Evolutionary conservation across 306 rosid genomes (phyloP).

Genomic region (Canavalia ensiformis): DNA sequence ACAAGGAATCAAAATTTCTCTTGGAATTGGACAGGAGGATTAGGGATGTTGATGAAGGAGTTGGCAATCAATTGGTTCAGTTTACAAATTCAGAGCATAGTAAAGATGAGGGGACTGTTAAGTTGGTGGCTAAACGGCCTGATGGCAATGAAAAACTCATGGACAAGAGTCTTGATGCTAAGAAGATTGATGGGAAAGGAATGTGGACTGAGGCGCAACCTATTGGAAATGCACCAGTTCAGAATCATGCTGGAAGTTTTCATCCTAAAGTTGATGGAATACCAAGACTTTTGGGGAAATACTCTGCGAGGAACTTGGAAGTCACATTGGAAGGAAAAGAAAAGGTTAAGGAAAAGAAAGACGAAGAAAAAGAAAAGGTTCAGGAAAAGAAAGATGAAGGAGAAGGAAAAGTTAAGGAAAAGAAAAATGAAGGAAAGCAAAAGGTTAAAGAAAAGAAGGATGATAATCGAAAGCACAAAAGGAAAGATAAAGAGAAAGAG

Average conservation of each 20-base stretch:
- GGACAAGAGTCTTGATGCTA: constrained; percentile 57
- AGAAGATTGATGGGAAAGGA: constrained; percentile 58
- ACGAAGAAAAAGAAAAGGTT: constrained; percentile 55
- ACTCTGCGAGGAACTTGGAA: constrained; percentile 48
- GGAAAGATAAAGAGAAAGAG: constrained; percentile 69
- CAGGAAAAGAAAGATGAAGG: constrained; percentile 62
- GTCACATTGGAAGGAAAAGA: constrained; percentile 55
- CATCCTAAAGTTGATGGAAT: constrained; percentile 58
- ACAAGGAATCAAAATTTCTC: constrained; percentile 57
- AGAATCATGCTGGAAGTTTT: constrained; percentile 46
- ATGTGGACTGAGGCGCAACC: constrained; percentile 47
- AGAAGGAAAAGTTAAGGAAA: constrained; percentile 75
- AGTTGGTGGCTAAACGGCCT: constrained; percentile 58
- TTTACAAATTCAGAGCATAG: constrained; percentile 48
- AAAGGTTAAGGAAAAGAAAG: constrained; percentile 59
- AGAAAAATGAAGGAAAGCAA: constrained; percentile 62
- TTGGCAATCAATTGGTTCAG: constrained; percentile 55
- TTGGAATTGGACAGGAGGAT: constrained; percentile 69
- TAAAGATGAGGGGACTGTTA: constrained; percentile 63
- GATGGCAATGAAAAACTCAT: constrained; percentile 63
- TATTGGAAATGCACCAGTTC: constrained; percentile 61
- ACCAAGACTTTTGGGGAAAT: constrained; percentile 56
- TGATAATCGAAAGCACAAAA: constrained; percentile 62
- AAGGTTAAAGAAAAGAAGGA: constrained; percentile 60
- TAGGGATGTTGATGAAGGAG: constrained; percentile 58